A percentile compares a stretch with the other conserved stretches of the same genome.
phyloP scores from a whole-genome alignment of 768 basidiomycete genomes.

The Leccinum disarticulatum region DNA sequence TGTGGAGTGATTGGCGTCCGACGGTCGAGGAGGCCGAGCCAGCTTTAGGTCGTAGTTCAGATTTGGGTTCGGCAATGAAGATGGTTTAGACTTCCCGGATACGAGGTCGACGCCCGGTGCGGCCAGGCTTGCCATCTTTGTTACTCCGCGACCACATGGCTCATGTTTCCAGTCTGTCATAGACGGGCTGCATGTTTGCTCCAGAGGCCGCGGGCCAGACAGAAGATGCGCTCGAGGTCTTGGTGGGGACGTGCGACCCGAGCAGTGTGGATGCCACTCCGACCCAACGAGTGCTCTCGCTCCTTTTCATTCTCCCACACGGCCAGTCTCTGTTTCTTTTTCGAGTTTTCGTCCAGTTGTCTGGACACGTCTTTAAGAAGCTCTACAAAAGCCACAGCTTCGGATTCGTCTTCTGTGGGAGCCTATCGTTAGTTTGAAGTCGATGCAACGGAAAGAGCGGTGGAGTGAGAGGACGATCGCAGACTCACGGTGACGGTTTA shows the following conservation, averaged over 20 bases:
- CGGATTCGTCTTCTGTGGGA: constrained; percentile 22
- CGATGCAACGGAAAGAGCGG: background rate
- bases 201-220: background rate
- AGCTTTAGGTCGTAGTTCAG: constrained; percentile 12
- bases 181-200: background rate
- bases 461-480: constrained; percentile 23
- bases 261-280: background rate
- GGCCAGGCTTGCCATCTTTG: constrained; percentile 9
- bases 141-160: constrained; percentile 4
- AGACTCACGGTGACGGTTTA: constrained; percentile 10
- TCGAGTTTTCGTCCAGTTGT: constrained; percentile 27
- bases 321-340: constrained; percentile 24
- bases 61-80: constrained; percentile 11
- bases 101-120: background rate
- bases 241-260: constrained; percentile 5
- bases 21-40: background rate
- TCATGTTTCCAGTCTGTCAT: background rate
- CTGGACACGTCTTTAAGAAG: constrained; percentile 26
- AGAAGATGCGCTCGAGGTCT: constrained; percentile 18
- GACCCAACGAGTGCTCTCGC: constrained; percentile 2
- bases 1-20: background rate
- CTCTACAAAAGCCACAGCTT: constrained; percentile 22
- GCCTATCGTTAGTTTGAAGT: constrained; percentile 1
- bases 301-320: constrained; percentile 14
- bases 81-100: constrained; percentile 16